phyloP scores from a whole-genome alignment of 1,284 basidiomycete species.

The Irpex lacteus region DNA sequence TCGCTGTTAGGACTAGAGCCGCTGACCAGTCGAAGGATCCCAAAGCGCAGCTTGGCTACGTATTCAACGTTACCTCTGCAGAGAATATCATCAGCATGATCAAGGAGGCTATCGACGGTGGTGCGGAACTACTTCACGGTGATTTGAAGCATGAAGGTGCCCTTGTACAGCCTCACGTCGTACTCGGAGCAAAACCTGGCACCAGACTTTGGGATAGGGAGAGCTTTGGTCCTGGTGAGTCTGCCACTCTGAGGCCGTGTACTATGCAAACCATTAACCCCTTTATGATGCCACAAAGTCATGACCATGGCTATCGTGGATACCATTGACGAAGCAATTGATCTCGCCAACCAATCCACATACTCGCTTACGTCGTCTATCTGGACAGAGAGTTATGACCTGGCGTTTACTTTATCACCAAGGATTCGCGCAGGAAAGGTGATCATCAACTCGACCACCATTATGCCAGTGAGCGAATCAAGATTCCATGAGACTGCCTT shows the following conservation, averaged over 20 bases:
- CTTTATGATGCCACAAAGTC: constrained; percentile 29
- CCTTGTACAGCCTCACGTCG: constrained; percentile 52
- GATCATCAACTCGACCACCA: constrained; percentile 28
- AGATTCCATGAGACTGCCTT: constrained; percentile 20
- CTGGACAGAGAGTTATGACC: constrained; percentile 48
- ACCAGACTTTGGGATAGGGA: constrained; percentile 55
- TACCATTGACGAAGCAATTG: constrained; percentile 48
- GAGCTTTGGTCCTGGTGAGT: constrained; percentile 57
- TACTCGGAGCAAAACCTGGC: constrained; percentile 43
- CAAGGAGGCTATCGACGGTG: constrained; percentile 46
- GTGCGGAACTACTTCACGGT: constrained; percentile 51
- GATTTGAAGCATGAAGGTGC: constrained; percentile 38
- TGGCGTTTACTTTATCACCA: constrained; percentile 44
- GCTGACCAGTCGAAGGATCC: constrained; percentile 25
- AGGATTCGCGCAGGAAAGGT: constrained; percentile 41
- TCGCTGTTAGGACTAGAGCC: constrained; percentile 31
- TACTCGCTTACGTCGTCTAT: constrained; percentile 51
- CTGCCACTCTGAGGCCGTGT: not conserved
- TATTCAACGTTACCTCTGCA: constrained; percentile 52
- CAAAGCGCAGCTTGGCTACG: constrained; percentile 29
- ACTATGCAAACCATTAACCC: not conserved
- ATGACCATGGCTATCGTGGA: constrained; percentile 45
- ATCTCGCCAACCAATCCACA: constrained; percentile 49
- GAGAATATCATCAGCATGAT: constrained; percentile 46
- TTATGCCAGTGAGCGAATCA: constrained; percentile 19